Base-by-base conservation (phyloP, 2,329 filamentous ascomycete genomes). In the Periconia macrospinosa region DNA sequence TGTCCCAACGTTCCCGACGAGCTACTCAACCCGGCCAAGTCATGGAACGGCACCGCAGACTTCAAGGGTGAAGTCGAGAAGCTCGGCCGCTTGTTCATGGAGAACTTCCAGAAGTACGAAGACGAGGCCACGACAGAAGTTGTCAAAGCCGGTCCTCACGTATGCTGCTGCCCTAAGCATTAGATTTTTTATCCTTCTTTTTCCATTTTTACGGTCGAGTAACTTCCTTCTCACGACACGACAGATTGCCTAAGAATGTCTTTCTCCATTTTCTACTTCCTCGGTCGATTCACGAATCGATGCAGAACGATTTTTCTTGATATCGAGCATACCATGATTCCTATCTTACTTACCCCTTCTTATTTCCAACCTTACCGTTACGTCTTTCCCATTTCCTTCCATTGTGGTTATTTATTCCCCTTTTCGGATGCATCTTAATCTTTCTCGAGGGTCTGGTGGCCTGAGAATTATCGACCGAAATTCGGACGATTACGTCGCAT, bases 31-130 rank as follows among this genome's bases (percentile, higher is more conserved):
- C 94, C 94, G 62, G 87, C 88, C 78, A 92, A 88, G 76, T 90
- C 89, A 67, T 99, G 94, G 94, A 95, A 88, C 41, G 89, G 91
- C 45, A 81, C 83, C 48, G 86, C 91, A 15, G 88, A 88, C 79
- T 97, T 97, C 85, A 84, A 87, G 71, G 81, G 81, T 49, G 93
- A 97, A 77, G 93, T 97, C 43, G 88, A 83, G 76, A 97, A 97
- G 84, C 87, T 99, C 35, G 94, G 88, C 68, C 81, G 79, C 60
- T 85, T 97, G 59, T 99, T 99, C 83, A 86, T 88, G 70, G 91
- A 97, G 79, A 99, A 99, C 85, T 99, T 99, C 81, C 86, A 91
- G 82, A 96, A 97, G 83, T 97, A 96, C 81, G 83, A 87, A 68
- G 87, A 86, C 65, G 86, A 96, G 76, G 91, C 92, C 9, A 75